Conservation (phyloP, 2,329 filamentous ascomycete species). For the Aspergillus intermedius region DNA sequence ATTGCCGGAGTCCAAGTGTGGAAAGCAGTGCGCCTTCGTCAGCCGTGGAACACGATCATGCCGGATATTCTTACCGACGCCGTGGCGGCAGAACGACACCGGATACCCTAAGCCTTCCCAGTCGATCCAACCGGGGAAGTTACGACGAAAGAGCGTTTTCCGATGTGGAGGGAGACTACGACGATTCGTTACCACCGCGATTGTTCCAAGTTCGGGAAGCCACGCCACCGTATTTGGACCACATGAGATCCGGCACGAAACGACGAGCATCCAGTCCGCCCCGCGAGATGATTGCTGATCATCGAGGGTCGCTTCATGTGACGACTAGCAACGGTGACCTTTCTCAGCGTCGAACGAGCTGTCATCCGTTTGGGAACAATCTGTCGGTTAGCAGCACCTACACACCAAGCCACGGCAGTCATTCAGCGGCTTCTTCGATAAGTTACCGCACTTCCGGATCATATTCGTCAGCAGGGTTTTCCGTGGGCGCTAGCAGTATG, state of each 20-base stretch:
- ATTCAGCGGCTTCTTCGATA: conserved; percentile 60
- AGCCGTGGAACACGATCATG: conserved; percentile 36
- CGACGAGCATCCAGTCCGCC: conserved; percentile 60
- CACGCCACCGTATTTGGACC: conserved; percentile 30
- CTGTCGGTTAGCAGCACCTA: conserved; percentile 50
- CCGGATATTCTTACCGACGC: conserved; percentile 25
- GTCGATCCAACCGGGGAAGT: conserved; percentile 52
- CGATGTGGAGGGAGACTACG: conserved; percentile 39
- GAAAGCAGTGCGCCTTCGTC: conserved; percentile 36
- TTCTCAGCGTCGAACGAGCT: conserved; percentile 48
- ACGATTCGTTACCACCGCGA: conserved; percentile 30
- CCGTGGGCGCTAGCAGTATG: conserved; percentile 56
- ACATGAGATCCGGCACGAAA: conserved; percentile 52
- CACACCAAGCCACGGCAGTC: conserved; percentile 52
- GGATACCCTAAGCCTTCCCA: conserved; percentile 45
- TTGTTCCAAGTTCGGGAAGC: conserved; percentile 35
- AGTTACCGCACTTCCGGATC: conserved; percentile 54
- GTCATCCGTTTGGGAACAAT: conserved; percentile 50
- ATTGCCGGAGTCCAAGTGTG: conserved; percentile 38
- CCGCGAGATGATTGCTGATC: conserved; percentile 42
- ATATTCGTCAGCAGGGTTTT: conserved; percentile 56
- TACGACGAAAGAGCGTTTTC: conserved; percentile 56
- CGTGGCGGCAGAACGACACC: conserved; percentile 45
- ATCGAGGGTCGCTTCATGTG: conserved; percentile 28
- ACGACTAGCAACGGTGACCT: conserved; percentile 44